phyloP scores from a whole-genome alignment of 2,329 filamentous ascomycete species.

The Neopestalotiopsis clavispora region DNA sequence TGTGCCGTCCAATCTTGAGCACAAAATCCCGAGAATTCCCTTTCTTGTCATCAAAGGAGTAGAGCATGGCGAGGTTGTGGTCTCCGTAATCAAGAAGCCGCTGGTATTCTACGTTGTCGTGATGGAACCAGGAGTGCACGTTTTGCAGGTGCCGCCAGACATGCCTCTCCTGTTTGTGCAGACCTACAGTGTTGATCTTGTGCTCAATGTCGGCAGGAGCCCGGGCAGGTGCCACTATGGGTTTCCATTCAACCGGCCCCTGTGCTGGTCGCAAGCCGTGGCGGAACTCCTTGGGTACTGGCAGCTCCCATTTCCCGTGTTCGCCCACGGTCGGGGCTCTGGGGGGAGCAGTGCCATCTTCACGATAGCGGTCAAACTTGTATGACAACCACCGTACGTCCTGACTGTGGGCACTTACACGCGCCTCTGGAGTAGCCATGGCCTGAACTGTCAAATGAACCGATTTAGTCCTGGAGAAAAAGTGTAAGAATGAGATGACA shows the following conservation, averaged over 20 bases:
- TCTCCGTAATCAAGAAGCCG: neutral
- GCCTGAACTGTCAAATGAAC: neutral
- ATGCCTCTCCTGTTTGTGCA: neutral
- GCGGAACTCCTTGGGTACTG: neutral
- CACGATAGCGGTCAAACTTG: slow-evolving; percentile 10
- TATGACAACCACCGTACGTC: slow-evolving; percentile 3
- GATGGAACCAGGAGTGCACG: neutral
- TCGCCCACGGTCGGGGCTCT: neutral
- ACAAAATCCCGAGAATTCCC: neutral
- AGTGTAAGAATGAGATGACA: neutral
- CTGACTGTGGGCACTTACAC: neutral
- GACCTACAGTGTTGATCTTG: neutral
- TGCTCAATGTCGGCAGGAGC: neutral
- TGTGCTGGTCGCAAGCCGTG: neutral
- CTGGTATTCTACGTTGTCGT: neutral
- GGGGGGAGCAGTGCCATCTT: neutral
- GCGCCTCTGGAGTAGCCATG: neutral
- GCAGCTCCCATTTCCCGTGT: neutral
- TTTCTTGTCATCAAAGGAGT: neutral
- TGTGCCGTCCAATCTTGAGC: neutral
- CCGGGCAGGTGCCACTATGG: neutral
- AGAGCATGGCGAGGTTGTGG: neutral
- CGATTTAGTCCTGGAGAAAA: neutral
- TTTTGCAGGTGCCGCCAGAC: neutral
- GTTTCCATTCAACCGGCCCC: neutral